These are phyloP conservation scores for Hirsutella minnesotensis DNA, from an alignment of 2,329 filamentous ascomycete genomes.

Conservation along the genomic window DNA sequence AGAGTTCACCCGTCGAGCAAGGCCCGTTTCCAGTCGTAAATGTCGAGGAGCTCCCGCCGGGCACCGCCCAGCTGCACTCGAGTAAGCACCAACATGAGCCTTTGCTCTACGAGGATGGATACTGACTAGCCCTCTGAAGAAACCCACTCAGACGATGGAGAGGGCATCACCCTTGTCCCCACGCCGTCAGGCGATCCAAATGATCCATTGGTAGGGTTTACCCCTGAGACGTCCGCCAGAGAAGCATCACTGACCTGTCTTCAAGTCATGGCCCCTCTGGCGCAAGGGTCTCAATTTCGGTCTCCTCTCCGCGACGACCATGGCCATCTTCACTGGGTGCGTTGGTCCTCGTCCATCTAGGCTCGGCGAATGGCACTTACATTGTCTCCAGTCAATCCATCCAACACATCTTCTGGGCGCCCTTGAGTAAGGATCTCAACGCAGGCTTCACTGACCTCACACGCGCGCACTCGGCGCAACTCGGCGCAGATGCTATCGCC, in stretches of 20 bases:
- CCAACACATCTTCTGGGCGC: not conserved
- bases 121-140: too few species aligned
- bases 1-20: too few species aligned
- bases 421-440: not conserved
- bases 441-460: not conserved
- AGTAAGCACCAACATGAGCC: too few species aligned
- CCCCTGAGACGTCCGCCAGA: not conserved
- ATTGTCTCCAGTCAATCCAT: not conserved
- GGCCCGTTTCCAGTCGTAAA: too few species aligned
- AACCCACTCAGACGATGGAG: too few species aligned
- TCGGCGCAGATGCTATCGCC: not conserved
- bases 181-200: not conserved
- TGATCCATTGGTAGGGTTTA: not conserved
- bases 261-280: not conserved
- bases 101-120: too few species aligned
- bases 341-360: not conserved
- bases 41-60: constrained; percentile 7
- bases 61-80: constrained; percentile 12
- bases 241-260: not conserved
- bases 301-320: not conserved
- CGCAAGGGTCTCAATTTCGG: not conserved
- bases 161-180: not conserved
- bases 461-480: not conserved
- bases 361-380: not conserved
- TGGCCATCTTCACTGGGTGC: not conserved